Conservation (phyloP, 768 basidiomycete genomes). For the Pilatotrama ljubarskyi region DNA sequence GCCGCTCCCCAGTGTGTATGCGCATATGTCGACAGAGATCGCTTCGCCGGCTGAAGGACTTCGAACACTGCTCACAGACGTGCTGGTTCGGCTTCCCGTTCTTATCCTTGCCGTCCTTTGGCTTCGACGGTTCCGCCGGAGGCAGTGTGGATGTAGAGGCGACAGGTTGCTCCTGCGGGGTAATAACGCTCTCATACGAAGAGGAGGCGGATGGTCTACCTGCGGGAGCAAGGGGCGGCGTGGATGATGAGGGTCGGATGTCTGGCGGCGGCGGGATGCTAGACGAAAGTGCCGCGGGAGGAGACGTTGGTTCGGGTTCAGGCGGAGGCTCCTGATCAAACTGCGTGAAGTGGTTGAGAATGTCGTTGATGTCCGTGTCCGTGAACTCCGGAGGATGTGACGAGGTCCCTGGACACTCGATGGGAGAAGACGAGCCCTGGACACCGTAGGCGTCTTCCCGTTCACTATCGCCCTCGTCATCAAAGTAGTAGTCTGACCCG, state of each 20-base stretch:
- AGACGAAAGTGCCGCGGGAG: not conserved
- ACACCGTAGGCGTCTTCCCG: conserved; percentile 31
- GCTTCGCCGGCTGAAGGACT: conserved; percentile 80
- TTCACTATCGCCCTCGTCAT: conserved; percentile 36
- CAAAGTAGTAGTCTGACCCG: conserved; percentile 35
- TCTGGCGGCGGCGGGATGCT: conserved; percentile 3
- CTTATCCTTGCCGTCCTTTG: conserved; percentile 28
- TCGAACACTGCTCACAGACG: conserved; percentile 73
- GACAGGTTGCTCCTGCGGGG: conserved; percentile 16
- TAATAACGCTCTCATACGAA: not conserved
- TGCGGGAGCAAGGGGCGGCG: conserved; percentile 1
- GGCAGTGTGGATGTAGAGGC: conserved; percentile 24
- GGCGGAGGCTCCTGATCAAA: conserved; percentile 45
- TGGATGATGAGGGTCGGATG: not conserved
- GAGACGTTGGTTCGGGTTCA: conserved; percentile 10
- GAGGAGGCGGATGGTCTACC: conserved; percentile 2
- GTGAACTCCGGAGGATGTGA: conserved; percentile 56
- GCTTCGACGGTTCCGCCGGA: not conserved
- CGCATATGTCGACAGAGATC: conserved; percentile 84
- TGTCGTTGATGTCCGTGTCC: conserved; percentile 68
- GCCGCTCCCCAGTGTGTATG: conserved; percentile 89
- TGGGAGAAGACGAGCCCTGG: conserved; percentile 22
- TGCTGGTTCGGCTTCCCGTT: conserved; percentile 46
- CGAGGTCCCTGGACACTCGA: conserved; percentile 36
- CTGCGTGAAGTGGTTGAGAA: conserved; percentile 71